These are phyloP conservation scores for Colletotrichum eleusines DNA, from an alignment of 2,329 filamentous ascomycete genomes.

Conservation along the genomic window DNA sequence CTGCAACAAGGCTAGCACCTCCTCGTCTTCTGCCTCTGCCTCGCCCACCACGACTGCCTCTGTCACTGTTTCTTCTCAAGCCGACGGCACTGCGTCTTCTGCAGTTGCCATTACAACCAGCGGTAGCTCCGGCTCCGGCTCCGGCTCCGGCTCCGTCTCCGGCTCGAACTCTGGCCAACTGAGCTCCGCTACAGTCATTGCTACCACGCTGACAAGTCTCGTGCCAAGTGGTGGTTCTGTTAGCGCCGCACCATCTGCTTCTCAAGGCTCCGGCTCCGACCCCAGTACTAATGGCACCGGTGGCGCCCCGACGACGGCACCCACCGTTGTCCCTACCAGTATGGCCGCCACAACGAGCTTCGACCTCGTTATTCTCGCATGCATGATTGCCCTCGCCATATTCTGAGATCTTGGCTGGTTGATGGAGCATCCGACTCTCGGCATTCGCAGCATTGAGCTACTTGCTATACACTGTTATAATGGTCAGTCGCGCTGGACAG, in stretches of 20 bases:
- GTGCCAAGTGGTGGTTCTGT: constrained; percentile 41
- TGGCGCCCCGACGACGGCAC: constrained; percentile 26
- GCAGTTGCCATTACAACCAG: constrained; percentile 32
- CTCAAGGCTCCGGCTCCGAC: constrained; percentile 29
- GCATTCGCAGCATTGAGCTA: not conserved
- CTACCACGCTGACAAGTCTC: constrained; percentile 42
- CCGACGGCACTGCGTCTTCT: constrained; percentile 41
- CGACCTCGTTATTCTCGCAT: constrained; percentile 32
- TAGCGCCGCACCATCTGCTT: constrained; percentile 43
- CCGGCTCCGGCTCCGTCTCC: constrained; percentile 1
- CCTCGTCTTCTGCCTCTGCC: constrained; percentile 34
- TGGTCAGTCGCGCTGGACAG: not conserved
- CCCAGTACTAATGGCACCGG: constrained; percentile 39
- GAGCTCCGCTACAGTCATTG: constrained; percentile 20
- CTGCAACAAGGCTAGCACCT: constrained; percentile 57
- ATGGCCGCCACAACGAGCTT: constrained; percentile 27
- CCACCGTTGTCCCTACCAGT: constrained; percentile 22
- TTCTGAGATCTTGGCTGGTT: constrained; percentile 18
- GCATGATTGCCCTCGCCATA: constrained; percentile 37
- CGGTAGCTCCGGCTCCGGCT: constrained; percentile 1
- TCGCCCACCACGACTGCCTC: constrained; percentile 43
- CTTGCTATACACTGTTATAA: constrained; percentile 14
- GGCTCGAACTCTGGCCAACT: constrained; percentile 39
- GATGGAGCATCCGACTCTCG: not conserved
- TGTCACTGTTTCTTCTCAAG: constrained; percentile 37